Conservation (phyloP, 2,329 filamentous ascomycete species). For the Lasiodiplodia sp. region DNA sequence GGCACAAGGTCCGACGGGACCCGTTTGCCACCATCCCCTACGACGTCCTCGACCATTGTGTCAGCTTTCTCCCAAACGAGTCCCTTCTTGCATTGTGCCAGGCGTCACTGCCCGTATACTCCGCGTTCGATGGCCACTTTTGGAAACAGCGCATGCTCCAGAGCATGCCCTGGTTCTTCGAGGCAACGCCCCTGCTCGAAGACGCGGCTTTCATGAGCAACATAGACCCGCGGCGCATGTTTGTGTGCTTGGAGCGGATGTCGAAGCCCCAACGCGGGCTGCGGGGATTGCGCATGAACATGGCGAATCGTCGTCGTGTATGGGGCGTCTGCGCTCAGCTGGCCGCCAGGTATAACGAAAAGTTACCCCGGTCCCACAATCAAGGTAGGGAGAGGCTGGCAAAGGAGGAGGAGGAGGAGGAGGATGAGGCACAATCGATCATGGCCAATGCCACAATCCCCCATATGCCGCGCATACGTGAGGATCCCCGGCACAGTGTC, state of each 20-base stretch:
- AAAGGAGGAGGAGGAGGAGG: no score
- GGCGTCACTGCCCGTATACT: not conserved
- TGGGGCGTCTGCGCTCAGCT: not conserved
- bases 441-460: no score
- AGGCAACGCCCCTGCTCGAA: not conserved
- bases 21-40: not conserved
- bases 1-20: not conserved
- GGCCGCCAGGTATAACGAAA: not conserved
- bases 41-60: not conserved
- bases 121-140: not conserved
- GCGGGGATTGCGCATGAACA: constrained; percentile 36
- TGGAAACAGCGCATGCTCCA: not conserved
- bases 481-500: no score
- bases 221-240: constrained; percentile 32
- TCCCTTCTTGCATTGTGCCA: not conserved
- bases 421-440: no score
- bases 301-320: constrained; percentile 40
- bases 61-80: not conserved
- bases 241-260: constrained; percentile 36
- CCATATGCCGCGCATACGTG: no score
- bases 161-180: constrained; percentile 13
- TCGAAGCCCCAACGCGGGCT: constrained; percentile 35
- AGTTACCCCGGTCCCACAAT: no score
- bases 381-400: no score
- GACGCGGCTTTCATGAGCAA: not conserved